Evolutionary conservation across 1,139 yeast genomes (phyloP), one percentile per base, ranked within the genome.

Genomic region (Yamadazyma atmosphaerica): DNA sequence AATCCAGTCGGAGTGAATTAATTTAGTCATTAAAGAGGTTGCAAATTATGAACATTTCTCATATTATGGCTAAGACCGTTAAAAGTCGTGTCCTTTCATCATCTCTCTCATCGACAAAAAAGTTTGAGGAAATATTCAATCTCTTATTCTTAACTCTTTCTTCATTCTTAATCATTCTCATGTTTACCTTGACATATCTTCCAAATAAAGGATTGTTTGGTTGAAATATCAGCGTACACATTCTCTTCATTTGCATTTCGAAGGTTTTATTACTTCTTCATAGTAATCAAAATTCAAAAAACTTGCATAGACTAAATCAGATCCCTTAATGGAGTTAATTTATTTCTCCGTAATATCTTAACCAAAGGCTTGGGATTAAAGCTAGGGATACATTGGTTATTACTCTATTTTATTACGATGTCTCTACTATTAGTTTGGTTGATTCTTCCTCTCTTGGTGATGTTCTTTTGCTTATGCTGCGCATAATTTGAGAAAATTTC

Each of bases 311-410:
- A 49, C 29, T 15, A 41, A 46, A n/a, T n/a, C n/a, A 5, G 24
- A 41, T 42, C 58, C 53, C 50, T 39, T 40, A 45, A 55, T 52
- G 59, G 60, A 53, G 58, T 52, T 50, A 45, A 40, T 15, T 30
- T 32, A 33, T 37, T 34, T 25, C 33, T 18, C 29, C n/a, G 38
- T 47, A 40, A 43, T 44, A 43, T 41, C 28, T 38, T 41, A 38
- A 51, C 58, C 57, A 56, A 56, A 56, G 60, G 60, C 60, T 50
- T 44, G 54, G 56, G 59, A 47, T 39, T 15, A 47, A 42, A 47
- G 42, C 43, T 33, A 26, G 32, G 41, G 47, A 43, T 21, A 25
- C 33, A 30, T 18, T 19, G 7, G 7, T 10, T 8, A 7, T 12
- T n/a, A n/a, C n/a, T n/a, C n/a, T n/a, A n/a, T 23, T 12, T 23